Evolutionary conservation across 1,284 basidiomycete species (phyloP).

Genomic region (Ganoderma meredithae): DNA sequence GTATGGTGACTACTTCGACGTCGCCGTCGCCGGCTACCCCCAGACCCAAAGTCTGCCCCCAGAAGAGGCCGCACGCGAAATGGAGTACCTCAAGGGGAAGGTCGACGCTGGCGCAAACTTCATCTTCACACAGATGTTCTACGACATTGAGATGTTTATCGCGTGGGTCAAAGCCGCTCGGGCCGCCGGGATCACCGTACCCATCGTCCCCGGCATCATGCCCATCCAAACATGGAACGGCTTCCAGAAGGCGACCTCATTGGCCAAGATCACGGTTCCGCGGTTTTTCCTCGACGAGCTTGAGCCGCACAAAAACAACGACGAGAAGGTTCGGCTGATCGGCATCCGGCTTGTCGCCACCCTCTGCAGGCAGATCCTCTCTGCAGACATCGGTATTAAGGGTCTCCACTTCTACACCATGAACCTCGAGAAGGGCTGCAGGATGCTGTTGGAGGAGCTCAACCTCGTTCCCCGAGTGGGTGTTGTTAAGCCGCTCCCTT

Average conservation of each 20-base stretch:
- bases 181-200: constrained; percentile 88
- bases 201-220: constrained; percentile 96
- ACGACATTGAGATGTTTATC: constrained; percentile 88
- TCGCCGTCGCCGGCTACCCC: constrained; percentile 93
- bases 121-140: constrained; percentile 98
- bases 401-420: constrained; percentile 98
- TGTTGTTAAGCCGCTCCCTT: constrained; percentile 89
- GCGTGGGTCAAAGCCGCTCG: constrained; percentile 87
- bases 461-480: constrained; percentile 86
- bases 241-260: constrained; percentile 90
- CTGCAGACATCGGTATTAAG: constrained; percentile 81
- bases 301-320: constrained; percentile 91
- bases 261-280: constrained; percentile 89
- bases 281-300: constrained; percentile 82
- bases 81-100: constrained; percentile 89
- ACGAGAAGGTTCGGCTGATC: constrained; percentile 89
- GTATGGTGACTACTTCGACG: constrained; percentile 93
- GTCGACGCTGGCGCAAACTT: constrained; percentile 88
- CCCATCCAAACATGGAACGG: constrained; percentile 99
- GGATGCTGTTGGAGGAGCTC: constrained; percentile 90
- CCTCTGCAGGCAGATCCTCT: constrained; percentile 84
- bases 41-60: constrained; percentile 70
- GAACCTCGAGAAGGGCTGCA: constrained; percentile 96
- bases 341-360: constrained; percentile 90
- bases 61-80: constrained; percentile 84